These are phyloP conservation scores for maize (Zea mays) DNA, from an alignment of 176 grass and related monocot genomes.

Conservation along the genomic window Zm-B73-REFERENCE-NAM-5.0 NC_050099.1:194575501-194576000, in stretches of 20 bases:
- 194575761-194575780: background rate
- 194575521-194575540: background rate
- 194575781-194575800: slow-evolving; percentile 4
- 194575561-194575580: slow-evolving; percentile 27
- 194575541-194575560: background rate
- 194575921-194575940: background rate
- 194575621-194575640: too few relatives aligned
- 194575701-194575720: background rate
- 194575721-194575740: background rate
- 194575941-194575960: slow-evolving; percentile 7
- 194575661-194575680: background rate
- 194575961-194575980: slow-evolving; percentile 24
- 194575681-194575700: background rate
- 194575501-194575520: slow-evolving; percentile 47
- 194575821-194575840: background rate
- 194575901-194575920: slow-evolving; percentile 12
- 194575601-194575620: background rate
- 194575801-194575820: background rate
- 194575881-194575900: slow-evolving; percentile 15
- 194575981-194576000: slow-evolving; percentile 27
- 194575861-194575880: background rate
- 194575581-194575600: background rate
- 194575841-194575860: background rate
- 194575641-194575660: too few relatives aligned
- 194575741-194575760: background rate